These are phyloP conservation scores for Grigorovia transvaalensis DNA, from an alignment of 805 yeast genomes.

Conservation along the genomic window DNA sequence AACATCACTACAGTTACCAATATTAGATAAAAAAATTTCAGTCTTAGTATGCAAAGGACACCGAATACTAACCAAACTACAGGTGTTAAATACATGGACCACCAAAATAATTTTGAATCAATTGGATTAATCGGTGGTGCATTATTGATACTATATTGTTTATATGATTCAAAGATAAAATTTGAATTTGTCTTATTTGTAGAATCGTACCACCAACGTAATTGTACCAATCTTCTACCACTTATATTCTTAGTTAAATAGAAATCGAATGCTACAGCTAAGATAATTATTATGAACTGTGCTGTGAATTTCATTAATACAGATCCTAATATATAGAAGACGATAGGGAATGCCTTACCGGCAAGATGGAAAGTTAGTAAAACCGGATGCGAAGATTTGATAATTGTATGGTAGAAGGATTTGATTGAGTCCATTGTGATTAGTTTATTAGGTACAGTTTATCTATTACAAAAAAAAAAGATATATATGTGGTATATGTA, in stretches of 20 bases:
- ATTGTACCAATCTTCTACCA: slow-evolving; percentile 82
- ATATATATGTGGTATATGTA: neutral
- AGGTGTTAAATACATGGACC: slow-evolving; percentile 65
- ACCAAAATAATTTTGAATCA: slow-evolving; percentile 85
- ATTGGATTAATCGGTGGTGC: slow-evolving; percentile 65
- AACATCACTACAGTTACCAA: slow-evolving; percentile 58
- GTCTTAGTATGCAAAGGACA: slow-evolving; percentile 64
- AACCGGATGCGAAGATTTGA: slow-evolving; percentile 28
- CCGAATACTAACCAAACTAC: slow-evolving; percentile 66
- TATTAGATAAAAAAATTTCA: slow-evolving; percentile 58
- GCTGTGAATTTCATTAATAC: slow-evolving; percentile 27
- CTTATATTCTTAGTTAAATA: slow-evolving; percentile 89
- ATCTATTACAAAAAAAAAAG: no score
- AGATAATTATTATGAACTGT: slow-evolving; percentile 64
- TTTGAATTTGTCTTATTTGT: slow-evolving; percentile 16
- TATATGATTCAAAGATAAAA: slow-evolving; percentile 27
- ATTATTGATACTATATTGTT: slow-evolving; percentile 27
- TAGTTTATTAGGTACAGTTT: neutral
- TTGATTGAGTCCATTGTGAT: slow-evolving; percentile 21
- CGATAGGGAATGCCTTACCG: slow-evolving; percentile 25
- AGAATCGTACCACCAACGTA: slow-evolving; percentile 96
- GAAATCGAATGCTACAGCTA: slow-evolving; percentile 78
- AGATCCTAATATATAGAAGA: slow-evolving; percentile 26
- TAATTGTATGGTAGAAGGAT: slow-evolving; percentile 26
- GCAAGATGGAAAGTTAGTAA: slow-evolving; percentile 22